Evolutionary conservation across 2,329 filamentous ascomycete species (phyloP), one percentile per base, ranked within the genome.

Genomic region (Aspergillus texensis): DNA sequence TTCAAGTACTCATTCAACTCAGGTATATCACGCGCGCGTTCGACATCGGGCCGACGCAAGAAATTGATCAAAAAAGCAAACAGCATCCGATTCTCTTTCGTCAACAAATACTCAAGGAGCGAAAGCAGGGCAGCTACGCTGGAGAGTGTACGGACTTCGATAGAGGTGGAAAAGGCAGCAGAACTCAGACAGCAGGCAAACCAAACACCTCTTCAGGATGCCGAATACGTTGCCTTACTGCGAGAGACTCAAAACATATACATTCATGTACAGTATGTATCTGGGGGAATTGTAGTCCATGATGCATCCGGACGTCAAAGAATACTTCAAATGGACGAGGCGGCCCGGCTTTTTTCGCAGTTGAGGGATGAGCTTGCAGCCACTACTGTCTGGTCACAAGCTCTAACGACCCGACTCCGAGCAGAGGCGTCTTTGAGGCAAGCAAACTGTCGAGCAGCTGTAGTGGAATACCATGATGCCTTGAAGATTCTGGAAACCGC

Each of bases 311-410:
- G 73, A 9, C 69, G 73, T 36, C 72, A 72, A 56, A 65, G 73
- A 24, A 68, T 75, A n/a, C 67, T 75, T n/a, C 63, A 69, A 28
- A 71, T 74, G 55, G 72, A 73, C 26, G 71, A 75, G 61, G 67
- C 73, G 36, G 72, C 71, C 3, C 67, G 67, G n/a, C 54, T 75
- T n/a, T 75, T 73, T 56, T 57, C 71, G 24, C 70, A 73, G 45
- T 62, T 75, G 52, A 72, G 67, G 36, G 67, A 72, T 16, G 70
- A 72, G 36, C 54, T 70, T 4, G 60, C 67, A 8, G 67, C 70
- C 2, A 62, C 67, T 14, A 62, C 66, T n/a, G 53, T 64, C 6
- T 72, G 68, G 65, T 71, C 72, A 6, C 67, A 62, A 48, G 62
- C 62, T 10, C 55, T 67, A 11, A 62, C 65, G 14, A 60, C 67